A percentile compares a stretch with the other conserved stretches of the same genome.
Evolutionary conservation across 73 alveolate genomes (phyloP).

Genomic region (Paramecium tetraurelia): DNA sequence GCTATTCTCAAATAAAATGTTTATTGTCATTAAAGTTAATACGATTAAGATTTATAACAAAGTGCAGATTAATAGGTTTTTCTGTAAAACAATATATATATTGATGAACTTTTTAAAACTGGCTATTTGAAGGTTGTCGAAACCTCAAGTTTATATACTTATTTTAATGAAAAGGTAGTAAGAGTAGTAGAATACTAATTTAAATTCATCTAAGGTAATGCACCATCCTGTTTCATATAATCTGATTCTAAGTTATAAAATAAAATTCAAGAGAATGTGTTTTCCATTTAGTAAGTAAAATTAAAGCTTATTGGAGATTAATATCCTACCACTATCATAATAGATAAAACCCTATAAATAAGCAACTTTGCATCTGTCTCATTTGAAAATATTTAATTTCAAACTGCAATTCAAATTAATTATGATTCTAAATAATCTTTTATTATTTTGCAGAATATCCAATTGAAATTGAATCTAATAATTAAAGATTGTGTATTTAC

Average conservation of each 20-base stretch:
- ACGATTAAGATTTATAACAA: not conserved
- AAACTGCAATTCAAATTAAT: not conserved
- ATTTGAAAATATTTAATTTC: not conserved
- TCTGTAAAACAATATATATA: not conserved
- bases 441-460: not conserved
- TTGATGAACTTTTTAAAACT: not conserved
- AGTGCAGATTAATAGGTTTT: not conserved
- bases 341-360: not conserved
- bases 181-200: not conserved
- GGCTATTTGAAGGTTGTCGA: not conserved
- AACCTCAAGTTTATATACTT: not conserved
- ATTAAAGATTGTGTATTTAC: not conserved
- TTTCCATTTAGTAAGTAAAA: not conserved
- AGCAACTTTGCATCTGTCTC: not conserved
- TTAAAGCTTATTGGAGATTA: not conserved
- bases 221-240: not conserved
- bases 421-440: not conserved
- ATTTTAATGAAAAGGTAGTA: not conserved
- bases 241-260: not conserved
- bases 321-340: not conserved
- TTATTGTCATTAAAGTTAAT: not conserved
- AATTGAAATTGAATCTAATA: not conserved
- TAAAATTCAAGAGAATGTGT: not conserved
- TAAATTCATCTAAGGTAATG: not conserved
- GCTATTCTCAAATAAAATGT: not conserved